Percentiles rank a stretch among this genome's conserved stretches.
Evolutionary conservation across 2,329 filamentous ascomycete species (phyloP).

Genomic region (Monosporascus sp.): DNA sequence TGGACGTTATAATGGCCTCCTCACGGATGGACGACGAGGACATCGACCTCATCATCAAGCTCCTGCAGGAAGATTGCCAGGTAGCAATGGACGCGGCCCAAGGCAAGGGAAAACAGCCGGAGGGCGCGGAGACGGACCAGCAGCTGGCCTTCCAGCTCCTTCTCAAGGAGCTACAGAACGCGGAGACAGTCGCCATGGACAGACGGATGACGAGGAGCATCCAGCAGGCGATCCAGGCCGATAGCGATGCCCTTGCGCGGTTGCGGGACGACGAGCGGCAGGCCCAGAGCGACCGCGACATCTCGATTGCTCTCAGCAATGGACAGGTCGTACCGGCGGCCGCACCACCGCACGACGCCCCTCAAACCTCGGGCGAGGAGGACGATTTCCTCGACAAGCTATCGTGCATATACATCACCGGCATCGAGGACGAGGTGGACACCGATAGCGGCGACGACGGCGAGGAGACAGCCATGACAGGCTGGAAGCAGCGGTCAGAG

Average conservation of each 20-base stretch:
- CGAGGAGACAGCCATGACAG: too few species aligned
- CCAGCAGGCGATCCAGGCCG: slow-evolving; percentile 12
- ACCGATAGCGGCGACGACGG: background rate
- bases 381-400: slow-evolving; percentile 12
- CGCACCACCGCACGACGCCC: background rate
- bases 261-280: slow-evolving; percentile 8
- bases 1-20: too few species aligned
- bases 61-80: too few species aligned
- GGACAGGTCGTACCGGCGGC: background rate
- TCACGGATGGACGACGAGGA: too few species aligned
- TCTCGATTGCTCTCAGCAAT: slow-evolving; percentile 3
- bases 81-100: too few species aligned
- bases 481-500: slow-evolving; percentile 4
- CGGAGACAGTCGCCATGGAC: slow-evolving; percentile 9
- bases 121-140: slow-evolving; percentile 10
- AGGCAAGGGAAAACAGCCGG: slow-evolving; percentile 15
- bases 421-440: background rate
- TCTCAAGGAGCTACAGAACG: slow-evolving; percentile 11
- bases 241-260: slow-evolving; percentile 10
- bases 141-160: slow-evolving; percentile 15
- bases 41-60: too few species aligned
- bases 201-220: slow-evolving; percentile 18
- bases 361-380: background rate
- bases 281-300: slow-evolving; percentile 7
- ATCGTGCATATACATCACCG: slow-evolving; percentile 6